Percentiles rank a stretch among this genome's conserved stretches.
phyloP scores from a whole-genome alignment of 2,329 filamentous ascomycete genomes.

The Microcera coccophila region DNA sequence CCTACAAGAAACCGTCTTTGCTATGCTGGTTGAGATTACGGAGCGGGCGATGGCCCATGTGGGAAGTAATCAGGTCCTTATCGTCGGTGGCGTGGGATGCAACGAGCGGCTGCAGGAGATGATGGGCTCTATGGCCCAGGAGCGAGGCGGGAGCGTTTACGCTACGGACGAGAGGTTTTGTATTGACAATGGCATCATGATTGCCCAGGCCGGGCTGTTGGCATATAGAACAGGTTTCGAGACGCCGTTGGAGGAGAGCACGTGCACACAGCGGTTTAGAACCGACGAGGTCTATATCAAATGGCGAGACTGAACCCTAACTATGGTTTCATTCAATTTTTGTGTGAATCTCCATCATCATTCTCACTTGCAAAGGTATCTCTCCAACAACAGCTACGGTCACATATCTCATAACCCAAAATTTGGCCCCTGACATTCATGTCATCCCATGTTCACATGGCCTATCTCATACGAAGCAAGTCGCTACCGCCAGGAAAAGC shows the following conservation, averaged over 20 bases:
- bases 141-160: slow-evolving; percentile 84
- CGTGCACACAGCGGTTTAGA: slow-evolving; percentile 78
- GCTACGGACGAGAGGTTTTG: slow-evolving; percentile 97
- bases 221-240: slow-evolving; percentile 77
- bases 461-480: not conserved
- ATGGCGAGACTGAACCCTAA: slow-evolving; percentile 60
- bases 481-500: too few species aligned
- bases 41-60: slow-evolving; percentile 98
- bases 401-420: too few species aligned
- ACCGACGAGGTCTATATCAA: slow-evolving; percentile 78
- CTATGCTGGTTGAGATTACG: slow-evolving; percentile 98
- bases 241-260: slow-evolving; percentile 74
- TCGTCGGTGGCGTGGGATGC: slow-evolving; percentile 93
- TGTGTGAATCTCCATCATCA: slow-evolving; percentile 2
- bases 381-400: too few species aligned
- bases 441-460: not conserved
- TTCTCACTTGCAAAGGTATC: slow-evolving; percentile 3
- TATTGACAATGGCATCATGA: slow-evolving; percentile 99
- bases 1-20: slow-evolving; percentile 90
- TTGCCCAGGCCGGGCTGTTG: slow-evolving; percentile 88
- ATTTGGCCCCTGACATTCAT: not conserved
- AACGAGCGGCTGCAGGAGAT: slow-evolving; percentile 94
- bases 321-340: slow-evolving; percentile 1
- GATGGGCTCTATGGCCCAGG: slow-evolving; percentile 94
- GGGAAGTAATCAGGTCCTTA: slow-evolving; percentile 81